Percentiles rank a stretch among this genome's conserved stretches.
Conservation (phyloP, 331 rosid genomes). For the Malus hybrid region DNA sequence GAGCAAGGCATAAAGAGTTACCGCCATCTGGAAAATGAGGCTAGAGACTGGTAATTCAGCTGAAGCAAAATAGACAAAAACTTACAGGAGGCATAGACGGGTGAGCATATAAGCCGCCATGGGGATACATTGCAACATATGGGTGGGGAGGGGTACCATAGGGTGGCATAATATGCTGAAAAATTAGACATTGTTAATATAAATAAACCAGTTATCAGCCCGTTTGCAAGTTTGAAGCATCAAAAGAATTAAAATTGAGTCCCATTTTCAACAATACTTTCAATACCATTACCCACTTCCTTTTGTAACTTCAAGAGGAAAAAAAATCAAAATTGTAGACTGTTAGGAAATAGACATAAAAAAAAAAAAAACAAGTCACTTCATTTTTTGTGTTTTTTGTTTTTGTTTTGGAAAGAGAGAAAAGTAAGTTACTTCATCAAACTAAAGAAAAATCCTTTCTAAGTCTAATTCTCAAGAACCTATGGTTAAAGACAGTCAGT, state of each 20-base stretch:
- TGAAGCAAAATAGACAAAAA: conserved; percentile 20
- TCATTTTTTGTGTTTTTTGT: no score
- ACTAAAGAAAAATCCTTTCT: neutral
- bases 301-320: neutral
- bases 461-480: neutral
- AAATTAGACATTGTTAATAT: conserved; percentile 12
- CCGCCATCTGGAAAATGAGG: conserved; percentile 10
- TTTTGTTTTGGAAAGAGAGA: no score
- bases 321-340: neutral
- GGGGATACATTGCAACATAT: conserved; percentile 98
- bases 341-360: neutral
- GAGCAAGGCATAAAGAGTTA: conserved; percentile 8
- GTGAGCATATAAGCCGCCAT: conserved; percentile 95
- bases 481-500: neutral
- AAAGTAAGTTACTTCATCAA: neutral
- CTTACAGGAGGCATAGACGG: conserved; percentile 95
- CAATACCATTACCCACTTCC: neutral
- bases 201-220: neutral
- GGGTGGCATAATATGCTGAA: conserved; percentile 98
- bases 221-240: neutral
- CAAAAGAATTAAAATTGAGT: neutral
- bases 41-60: conserved; percentile 12
- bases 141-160: conserved; percentile 98
- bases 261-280: no score
- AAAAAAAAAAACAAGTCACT: neutral